These are phyloP conservation scores for Fusarium nygamai DNA, from an alignment of 2,329 filamentous ascomycete genomes.

Conservation along the genomic window DNA sequence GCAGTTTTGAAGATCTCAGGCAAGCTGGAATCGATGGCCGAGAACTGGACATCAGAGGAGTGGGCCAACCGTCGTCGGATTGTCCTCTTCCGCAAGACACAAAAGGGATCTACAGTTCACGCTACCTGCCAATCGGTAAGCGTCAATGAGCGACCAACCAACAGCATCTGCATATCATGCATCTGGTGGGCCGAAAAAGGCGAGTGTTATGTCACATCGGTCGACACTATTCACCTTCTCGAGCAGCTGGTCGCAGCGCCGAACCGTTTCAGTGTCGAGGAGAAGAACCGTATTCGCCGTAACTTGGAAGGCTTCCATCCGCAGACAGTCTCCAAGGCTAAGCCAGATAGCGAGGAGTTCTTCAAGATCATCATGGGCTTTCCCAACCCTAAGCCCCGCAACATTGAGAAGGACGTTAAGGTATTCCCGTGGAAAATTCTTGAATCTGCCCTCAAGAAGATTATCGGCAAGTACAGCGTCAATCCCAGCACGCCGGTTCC, in stretches of 20 bases:
- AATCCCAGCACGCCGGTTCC: conserved; percentile 54
- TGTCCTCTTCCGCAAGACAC: conserved; percentile 86
- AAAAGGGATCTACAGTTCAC: conserved; percentile 83
- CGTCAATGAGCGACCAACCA: conserved; percentile 79
- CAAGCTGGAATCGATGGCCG: conserved; percentile 84
- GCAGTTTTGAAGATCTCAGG: conserved; percentile 86
- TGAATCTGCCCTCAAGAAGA: conserved; percentile 89
- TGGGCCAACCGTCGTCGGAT: conserved; percentile 81
- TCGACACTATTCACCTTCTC: conserved; percentile 95
- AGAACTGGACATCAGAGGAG: conserved; percentile 86
- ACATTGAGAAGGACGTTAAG: conserved; percentile 99
- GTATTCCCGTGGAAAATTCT: conserved; percentile 97
- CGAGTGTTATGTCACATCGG: conserved; percentile 93
- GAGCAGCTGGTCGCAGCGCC: conserved; percentile 83
- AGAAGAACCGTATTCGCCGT: conserved; percentile 96
- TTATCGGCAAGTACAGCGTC: conserved; percentile 93
- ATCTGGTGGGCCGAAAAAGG: conserved; percentile 95
- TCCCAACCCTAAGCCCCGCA: conserved; percentile 91
- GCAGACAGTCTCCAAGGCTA: conserved; percentile 91
- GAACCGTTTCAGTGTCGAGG: conserved; percentile 90
- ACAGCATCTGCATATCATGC: conserved; percentile 95
- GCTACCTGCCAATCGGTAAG: conserved; percentile 83
- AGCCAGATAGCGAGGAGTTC: conserved; percentile 92
- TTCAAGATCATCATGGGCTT: conserved; percentile 99
- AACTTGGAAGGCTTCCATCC: conserved; percentile 96